Conservation (phyloP, 2,329 filamentous ascomycete species). For the Colletotrichum costaricense region DNA sequence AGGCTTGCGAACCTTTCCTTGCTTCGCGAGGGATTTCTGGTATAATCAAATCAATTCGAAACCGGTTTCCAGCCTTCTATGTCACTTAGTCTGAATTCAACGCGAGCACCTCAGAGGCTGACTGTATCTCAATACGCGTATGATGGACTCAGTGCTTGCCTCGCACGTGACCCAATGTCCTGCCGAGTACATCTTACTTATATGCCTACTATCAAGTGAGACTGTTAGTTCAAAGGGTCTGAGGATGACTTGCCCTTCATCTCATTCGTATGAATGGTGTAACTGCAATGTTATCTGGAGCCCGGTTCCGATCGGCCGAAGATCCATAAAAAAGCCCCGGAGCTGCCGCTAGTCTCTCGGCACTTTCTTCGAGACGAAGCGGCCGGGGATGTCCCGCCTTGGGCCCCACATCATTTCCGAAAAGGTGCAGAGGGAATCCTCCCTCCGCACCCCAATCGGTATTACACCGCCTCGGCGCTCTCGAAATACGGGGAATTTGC, state of each 20-base stretch:
- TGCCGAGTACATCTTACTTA: not conserved
- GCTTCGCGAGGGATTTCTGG: not conserved
- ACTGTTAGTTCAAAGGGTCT: not conserved
- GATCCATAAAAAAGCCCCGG: not conserved
- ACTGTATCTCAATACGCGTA: too few species aligned
- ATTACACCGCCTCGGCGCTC: not conserved
- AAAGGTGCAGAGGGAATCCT: not conserved
- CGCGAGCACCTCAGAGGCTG: too few species aligned
- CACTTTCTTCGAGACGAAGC: not conserved
- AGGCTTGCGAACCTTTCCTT: not conserved
- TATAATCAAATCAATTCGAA: not conserved
- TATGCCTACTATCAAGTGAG: too few species aligned
- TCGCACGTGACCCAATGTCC: too few species aligned
- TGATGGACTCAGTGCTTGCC: too few species aligned
- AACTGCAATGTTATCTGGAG: not conserved
- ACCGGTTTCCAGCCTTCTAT: not conserved
- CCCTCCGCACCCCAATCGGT: not conserved
- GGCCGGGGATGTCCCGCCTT: not conserved
- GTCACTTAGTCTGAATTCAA: not conserved
- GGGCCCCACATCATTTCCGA: not conserved
- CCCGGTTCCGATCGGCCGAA: not conserved
- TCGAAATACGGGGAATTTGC: not conserved
- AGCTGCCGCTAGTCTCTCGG: not conserved
- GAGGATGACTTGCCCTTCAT: not conserved
- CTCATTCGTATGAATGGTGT: not conserved